These are phyloP conservation scores for Rosa rugosa DNA, from an alignment of 306 rosid species.

Conservation along the genomic window DNA sequence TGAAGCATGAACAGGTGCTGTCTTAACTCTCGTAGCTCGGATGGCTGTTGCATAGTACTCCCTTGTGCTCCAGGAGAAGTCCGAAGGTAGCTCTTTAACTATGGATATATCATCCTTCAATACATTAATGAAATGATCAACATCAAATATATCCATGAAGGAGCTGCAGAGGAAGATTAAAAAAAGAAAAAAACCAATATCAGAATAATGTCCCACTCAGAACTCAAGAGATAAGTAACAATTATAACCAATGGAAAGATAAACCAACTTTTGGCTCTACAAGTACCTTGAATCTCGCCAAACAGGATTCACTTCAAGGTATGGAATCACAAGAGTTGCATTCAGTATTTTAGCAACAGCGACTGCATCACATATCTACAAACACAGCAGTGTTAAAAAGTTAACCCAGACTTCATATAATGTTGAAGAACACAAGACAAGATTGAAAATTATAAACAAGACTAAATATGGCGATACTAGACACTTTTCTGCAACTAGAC, in stretches of 20 bases:
- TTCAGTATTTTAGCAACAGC: conserved; percentile 92
- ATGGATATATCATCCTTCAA: conserved; percentile 83
- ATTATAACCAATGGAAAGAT: conserved; percentile 14
- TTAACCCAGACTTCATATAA: conserved; percentile 9
- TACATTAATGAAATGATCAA: conserved; percentile 90
- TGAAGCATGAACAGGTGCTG: conserved; percentile 90
- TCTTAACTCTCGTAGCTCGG: conserved; percentile 83
- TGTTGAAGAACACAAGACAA: conserved; percentile 12
- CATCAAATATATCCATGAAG: conserved; percentile 90
- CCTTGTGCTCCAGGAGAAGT: conserved; percentile 89
- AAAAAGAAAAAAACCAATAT: background rate
- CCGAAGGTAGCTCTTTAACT: conserved; percentile 83
- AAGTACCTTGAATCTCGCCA: conserved; percentile 89
- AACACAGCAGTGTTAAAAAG: conserved; percentile 25
- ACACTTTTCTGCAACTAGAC: no score
- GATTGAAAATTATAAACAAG: background rate
- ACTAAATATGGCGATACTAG: background rate
- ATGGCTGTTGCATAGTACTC: conserved; percentile 75
- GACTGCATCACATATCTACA: conserved; percentile 96
- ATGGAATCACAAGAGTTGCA: conserved; percentile 94
- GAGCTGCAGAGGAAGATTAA: conserved; percentile 55
- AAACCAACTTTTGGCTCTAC: conserved; percentile 11
- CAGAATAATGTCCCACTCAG: conserved; percentile 17
- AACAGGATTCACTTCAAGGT: conserved; percentile 91
- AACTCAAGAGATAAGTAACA: conserved; percentile 18